A percentile compares a stretch with the other conserved stretches of the same genome.
Evolutionary conservation across 2,329 filamentous ascomycete genomes (phyloP).

Genomic region (Fusarium sp.): DNA sequence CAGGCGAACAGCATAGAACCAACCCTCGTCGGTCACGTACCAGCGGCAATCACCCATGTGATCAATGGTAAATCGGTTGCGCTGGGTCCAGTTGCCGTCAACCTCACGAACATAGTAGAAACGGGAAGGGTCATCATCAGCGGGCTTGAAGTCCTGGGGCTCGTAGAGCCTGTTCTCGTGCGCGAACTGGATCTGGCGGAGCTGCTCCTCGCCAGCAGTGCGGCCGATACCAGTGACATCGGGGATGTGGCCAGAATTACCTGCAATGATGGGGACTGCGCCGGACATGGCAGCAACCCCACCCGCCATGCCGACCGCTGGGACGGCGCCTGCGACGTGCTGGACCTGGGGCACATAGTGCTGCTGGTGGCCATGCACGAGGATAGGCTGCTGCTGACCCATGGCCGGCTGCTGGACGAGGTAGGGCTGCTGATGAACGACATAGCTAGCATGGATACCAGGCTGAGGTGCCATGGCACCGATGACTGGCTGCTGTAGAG

Average conservation of each 20-base stretch:
- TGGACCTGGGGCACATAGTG: slow-evolving; percentile 43
- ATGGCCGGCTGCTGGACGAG: slow-evolving; percentile 48
- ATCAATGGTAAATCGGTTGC: slow-evolving; percentile 71
- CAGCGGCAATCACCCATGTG: slow-evolving; percentile 67
- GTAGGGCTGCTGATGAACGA: slow-evolving; percentile 51
- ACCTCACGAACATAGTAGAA: slow-evolving; percentile 72
- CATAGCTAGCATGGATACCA: slow-evolving; percentile 42
- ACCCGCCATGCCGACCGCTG: slow-evolving; percentile 42
- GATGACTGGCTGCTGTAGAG: slow-evolving; percentile 47
- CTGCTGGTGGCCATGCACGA: slow-evolving; percentile 47
- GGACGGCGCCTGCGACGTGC: slow-evolving; percentile 42
- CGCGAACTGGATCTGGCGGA: slow-evolving; percentile 63
- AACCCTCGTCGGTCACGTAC: slow-evolving; percentile 68
- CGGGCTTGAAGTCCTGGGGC: slow-evolving; percentile 72
- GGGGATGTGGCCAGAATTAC: slow-evolving; percentile 55
- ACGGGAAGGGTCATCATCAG: slow-evolving; percentile 69
- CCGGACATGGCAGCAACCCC: slow-evolving; percentile 34
- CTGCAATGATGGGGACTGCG: slow-evolving; percentile 53
- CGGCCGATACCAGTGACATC: slow-evolving; percentile 66
- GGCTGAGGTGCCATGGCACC: slow-evolving; percentile 45
- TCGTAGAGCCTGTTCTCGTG: slow-evolving; percentile 63
- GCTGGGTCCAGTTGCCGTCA: slow-evolving; percentile 70
- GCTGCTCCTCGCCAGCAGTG: slow-evolving; percentile 60
- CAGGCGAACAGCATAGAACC: slow-evolving; percentile 71
- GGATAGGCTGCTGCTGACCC: slow-evolving; percentile 47